phyloP scores from a whole-genome alignment of 768 basidiomycete genomes.

The Lactifluus subvellereus region DNA sequence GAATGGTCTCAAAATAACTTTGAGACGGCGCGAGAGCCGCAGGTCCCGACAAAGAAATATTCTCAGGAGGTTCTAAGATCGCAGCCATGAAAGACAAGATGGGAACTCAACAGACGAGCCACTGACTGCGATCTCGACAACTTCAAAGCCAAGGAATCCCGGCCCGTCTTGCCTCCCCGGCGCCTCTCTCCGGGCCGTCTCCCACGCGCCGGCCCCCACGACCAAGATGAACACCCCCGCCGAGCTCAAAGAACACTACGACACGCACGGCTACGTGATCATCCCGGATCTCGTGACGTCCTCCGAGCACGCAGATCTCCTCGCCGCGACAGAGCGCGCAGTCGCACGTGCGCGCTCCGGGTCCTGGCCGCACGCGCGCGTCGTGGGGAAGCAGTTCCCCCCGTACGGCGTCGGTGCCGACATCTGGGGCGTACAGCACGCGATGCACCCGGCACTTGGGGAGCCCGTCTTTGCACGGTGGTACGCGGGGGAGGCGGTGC shows the following conservation, averaged over 20 bases:
- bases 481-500: conserved; percentile 55
- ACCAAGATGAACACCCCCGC: neutral
- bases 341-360: conserved; percentile 52
- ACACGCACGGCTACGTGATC: conserved; percentile 60
- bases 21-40: neutral
- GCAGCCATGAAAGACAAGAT: conserved; percentile 1
- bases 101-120: neutral
- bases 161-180: no score
- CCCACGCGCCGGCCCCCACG: neutral
- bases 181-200: no score
- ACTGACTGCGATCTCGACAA: no score
- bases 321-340: conserved; percentile 46
- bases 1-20: conserved; percentile 15
- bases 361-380: conserved; percentile 58
- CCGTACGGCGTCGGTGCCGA: conserved; percentile 60
- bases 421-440: conserved; percentile 76
- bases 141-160: no score
- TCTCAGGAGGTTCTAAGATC: neutral
- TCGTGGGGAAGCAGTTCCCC: conserved; percentile 75
- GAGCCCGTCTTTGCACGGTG: conserved; percentile 57
- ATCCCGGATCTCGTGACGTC: conserved; percentile 48
- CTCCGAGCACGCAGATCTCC: conserved; percentile 36
- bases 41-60: neutral
- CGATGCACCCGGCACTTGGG: conserved; percentile 70
- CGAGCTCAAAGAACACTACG: conserved; percentile 44